These are phyloP conservation scores for Suhomyces sp. DNA, from an alignment of 805 yeast genomes.

Conservation along the genomic window DNA sequence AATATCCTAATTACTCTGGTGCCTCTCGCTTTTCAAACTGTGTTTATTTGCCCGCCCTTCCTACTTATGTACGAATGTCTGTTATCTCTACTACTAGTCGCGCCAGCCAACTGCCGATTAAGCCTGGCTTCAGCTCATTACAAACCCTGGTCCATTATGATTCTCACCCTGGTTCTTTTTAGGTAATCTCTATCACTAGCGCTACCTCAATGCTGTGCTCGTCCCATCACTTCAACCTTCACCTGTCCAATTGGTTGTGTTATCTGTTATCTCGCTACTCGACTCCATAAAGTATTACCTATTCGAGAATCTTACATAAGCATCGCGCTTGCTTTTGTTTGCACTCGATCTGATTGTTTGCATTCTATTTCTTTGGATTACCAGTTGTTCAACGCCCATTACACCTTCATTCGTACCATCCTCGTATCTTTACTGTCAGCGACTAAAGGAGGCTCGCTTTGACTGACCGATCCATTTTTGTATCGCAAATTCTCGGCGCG, in stretches of 20 bases:
- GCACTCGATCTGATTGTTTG: not conserved
- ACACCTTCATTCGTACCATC: not conserved
- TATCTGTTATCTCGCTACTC: not conserved
- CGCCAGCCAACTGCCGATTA: too few species aligned
- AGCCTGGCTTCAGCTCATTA: too few species aligned
- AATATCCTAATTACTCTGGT: too few species aligned
- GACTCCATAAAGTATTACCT: not conserved
- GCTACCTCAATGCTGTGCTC: not conserved
- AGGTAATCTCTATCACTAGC: too few species aligned
- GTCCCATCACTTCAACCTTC: not conserved
- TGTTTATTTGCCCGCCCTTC: too few species aligned
- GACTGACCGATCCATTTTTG: not conserved
- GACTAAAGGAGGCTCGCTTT: not conserved
- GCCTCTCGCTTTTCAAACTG: too few species aligned
- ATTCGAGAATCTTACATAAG: not conserved
- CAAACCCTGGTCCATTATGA: too few species aligned
- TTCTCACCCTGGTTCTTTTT: too few species aligned
- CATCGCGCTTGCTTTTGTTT: not conserved
- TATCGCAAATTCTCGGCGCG: not conserved
- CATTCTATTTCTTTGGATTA: not conserved
- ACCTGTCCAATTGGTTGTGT: not conserved
- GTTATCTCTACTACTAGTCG: too few species aligned
- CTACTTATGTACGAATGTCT: too few species aligned
- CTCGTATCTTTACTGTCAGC: not conserved
- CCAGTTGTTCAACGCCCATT: not conserved